Percentiles rank a stretch among this genome's conserved stretches.
These are phyloP conservation scores for Claviceps monticola DNA, from an alignment of 2,329 filamentous ascomycete genomes.

Conservation along the genomic window DNA sequence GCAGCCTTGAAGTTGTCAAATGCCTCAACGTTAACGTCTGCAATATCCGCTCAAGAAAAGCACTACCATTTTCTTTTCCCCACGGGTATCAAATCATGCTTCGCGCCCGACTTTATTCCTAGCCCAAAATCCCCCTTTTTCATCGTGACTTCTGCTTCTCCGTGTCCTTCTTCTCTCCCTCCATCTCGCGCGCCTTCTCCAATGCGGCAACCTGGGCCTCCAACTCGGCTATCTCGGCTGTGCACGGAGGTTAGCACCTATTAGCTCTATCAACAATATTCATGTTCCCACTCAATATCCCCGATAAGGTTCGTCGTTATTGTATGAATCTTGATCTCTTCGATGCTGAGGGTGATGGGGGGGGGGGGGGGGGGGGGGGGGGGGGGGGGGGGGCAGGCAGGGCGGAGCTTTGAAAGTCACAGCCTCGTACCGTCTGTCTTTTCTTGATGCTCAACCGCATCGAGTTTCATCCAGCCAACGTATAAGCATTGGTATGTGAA, in stretches of 20 bases:
- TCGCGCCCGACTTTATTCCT: not conserved
- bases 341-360: too few species aligned
- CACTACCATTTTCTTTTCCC: not conserved
- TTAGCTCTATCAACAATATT: not conserved
- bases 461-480: slow-evolving; percentile 60
- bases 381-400: too few species aligned
- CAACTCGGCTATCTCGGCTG: slow-evolving; percentile 21
- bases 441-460: slow-evolving; percentile 52
- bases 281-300: too few species aligned
- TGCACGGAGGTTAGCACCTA: not conserved
- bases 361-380: too few species aligned
- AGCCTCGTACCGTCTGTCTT: slow-evolving; percentile 38
- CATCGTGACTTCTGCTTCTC: slow-evolving; percentile 6
- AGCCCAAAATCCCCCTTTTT: slow-evolving; percentile 7
- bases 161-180: not conserved
- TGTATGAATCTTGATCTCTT: too few species aligned
- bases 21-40: not conserved
- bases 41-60: not conserved
- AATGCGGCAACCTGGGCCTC: slow-evolving; percentile 25
- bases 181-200: slow-evolving; percentile 10
- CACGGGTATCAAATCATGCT: too few species aligned
- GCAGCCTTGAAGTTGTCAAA: not conserved
- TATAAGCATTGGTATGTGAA: slow-evolving; percentile 70
- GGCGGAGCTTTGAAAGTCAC: too few species aligned
- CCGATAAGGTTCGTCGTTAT: too few species aligned